A percentile compares a stretch with the other conserved stretches of the same genome.
Evolutionary conservation across 306 rosid species (phyloP).

Genomic region (Cucurbita ficifolia): DNA sequence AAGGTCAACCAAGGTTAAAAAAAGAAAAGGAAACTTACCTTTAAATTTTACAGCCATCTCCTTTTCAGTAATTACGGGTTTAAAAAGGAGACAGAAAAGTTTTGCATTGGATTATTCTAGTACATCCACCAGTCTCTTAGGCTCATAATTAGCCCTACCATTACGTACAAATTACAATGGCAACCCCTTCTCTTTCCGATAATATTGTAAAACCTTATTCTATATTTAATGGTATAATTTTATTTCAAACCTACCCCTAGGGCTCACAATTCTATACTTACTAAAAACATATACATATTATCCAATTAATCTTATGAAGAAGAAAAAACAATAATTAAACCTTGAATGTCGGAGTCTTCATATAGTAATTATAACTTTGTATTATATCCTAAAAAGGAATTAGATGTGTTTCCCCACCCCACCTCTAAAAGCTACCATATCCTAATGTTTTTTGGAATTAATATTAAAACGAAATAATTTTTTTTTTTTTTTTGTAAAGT

Average conservation of each 20-base stretch:
- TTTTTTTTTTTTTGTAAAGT: too few relatives aligned
- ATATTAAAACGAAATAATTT: too few relatives aligned
- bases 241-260: not conserved
- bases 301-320: not conserved
- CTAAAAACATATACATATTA: not conserved
- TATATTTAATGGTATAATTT: not conserved
- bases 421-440: too few relatives aligned
- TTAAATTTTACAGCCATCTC: not conserved
- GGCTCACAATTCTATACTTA: not conserved
- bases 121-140: not conserved
- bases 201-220: not conserved
- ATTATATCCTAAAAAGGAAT: too few relatives aligned
- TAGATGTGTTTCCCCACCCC: too few relatives aligned
- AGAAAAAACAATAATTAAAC: too few relatives aligned
- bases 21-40: too few relatives aligned
- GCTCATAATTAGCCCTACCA: not conserved
- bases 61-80: not conserved
- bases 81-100: not conserved
- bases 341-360: too few relatives aligned
- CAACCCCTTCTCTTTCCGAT: not conserved
- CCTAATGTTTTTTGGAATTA: too few relatives aligned
- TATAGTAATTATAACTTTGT: too few relatives aligned
- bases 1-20: too few relatives aligned
- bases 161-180: conserved; percentile 2
- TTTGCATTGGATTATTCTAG: conserved; percentile 1